phyloP scores from a whole-genome alignment of 2,329 filamentous ascomycete species.

The Penicillium thymicola region DNA sequence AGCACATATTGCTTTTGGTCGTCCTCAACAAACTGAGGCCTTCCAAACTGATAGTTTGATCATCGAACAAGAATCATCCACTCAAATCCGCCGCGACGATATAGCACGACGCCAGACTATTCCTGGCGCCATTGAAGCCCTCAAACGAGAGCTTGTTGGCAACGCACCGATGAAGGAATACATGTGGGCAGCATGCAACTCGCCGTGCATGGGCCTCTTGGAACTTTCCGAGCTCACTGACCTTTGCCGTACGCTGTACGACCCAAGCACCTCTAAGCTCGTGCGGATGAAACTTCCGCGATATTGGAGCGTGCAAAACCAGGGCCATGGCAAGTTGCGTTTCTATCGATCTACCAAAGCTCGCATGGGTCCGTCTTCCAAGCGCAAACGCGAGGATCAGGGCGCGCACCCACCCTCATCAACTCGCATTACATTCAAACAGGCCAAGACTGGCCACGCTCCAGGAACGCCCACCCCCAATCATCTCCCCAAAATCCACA shows the following conservation, averaged over 20 bases:
- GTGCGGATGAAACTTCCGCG: conserved; percentile 54
- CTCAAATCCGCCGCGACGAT: conserved; percentile 52
- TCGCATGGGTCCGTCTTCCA: conserved; percentile 35
- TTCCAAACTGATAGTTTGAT: conserved; percentile 47
- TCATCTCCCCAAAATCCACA: conserved; percentile 32
- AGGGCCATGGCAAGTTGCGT: conserved; percentile 48
- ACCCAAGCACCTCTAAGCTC: conserved; percentile 48
- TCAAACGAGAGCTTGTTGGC: conserved; percentile 52
- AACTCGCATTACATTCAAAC: conserved; percentile 43
- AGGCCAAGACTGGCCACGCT: conserved; percentile 32
- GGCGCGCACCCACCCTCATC: conserved; percentile 32
- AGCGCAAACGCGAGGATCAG: conserved; percentile 42
- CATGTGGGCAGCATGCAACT: conserved; percentile 56
- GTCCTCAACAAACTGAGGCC: conserved; percentile 35
- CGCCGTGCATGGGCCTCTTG: conserved; percentile 48
- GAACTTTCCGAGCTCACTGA: conserved; percentile 58
- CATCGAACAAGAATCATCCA: conserved; percentile 55
- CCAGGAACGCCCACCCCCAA: conserved; percentile 27
- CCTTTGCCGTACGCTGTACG: conserved; percentile 56
- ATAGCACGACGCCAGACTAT: conserved; percentile 55
- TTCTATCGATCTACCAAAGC: conserved; percentile 41
- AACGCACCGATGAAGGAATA: conserved; percentile 51
- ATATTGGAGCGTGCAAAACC: conserved; percentile 54
- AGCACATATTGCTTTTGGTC: conserved; percentile 59
- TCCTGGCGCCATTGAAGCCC: conserved; percentile 56